Evolutionary conservation across 2,329 filamentous ascomycete genomes (phyloP), one percentile per base, ranked within the genome.

Genomic region (Fusarium sp.): DNA sequence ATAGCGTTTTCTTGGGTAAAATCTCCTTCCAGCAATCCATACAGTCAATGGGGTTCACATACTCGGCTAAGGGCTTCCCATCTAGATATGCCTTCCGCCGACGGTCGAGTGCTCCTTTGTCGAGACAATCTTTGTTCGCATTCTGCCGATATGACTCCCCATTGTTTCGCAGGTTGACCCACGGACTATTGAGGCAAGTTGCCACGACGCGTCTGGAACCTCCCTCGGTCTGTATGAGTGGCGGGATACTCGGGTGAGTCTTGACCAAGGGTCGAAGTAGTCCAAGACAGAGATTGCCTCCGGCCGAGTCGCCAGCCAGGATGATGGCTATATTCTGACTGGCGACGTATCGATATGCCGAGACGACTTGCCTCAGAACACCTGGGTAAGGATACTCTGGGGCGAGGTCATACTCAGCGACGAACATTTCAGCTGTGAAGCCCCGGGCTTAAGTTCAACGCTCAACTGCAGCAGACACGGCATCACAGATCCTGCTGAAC

Each of bases 171-270:
- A 51, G 18, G 15, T 51, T 51, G 6, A 51, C 48, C 48, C 48
- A 51, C 1, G 48, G 48, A 12, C 48, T 51, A 3, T 33, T 51
- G 1, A 51, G 31, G 13, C n/a, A 51, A 12, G 31, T 8, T 26
- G n/a, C 31, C 9, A 35, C 18, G 6, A 26, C 13, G 22, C 9
- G n/a, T 10, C 48, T n/a, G 1, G 18, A 3, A 4, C 10, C 48
- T 15, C 13, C n/a, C 3, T 20, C 12, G 1, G 2, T 35, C n/a
- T 35, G 16, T 1, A 2, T 6, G 0, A 35, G 2, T 22, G n/a
- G 31, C 8, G 3, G n/a, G 22, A 51, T 51, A 12, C 31, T 51
- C 3, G 48, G 48, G 9, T 51, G 48, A 2, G 48, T n/a, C n/a
- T 26, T 35, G 31, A 35, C 6, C 9, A 51, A 20, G 18, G 35